Base-by-base conservation (phyloP, 2,329 filamentous ascomycete genomes). In the Pseudogymnoascus sp. region DNA sequence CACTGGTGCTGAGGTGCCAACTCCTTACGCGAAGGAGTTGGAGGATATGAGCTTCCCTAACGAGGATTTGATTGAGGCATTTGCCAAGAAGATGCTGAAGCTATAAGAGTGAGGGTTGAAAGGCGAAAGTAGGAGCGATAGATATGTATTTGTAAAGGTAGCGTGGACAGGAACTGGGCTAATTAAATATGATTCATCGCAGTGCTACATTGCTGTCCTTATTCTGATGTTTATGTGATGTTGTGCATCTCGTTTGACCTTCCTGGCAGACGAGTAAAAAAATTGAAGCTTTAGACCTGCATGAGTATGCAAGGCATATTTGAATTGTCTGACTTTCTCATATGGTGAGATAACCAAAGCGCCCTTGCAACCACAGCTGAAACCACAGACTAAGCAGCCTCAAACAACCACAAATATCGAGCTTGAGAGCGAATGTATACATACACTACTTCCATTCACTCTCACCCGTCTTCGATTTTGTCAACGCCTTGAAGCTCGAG, bases 1-100 rank as follows among this genome's bases (percentile, higher is more conserved):
- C 71, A 97, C 94, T 63, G 94, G 94, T 74, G 93, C 94, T 66
- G 94, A 99, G 75, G 94, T 99, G 11, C 94, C 94, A 58, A 99
- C 94, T 6, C 94, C 94, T 37, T 97, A 99, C 74, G 93, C 94
- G 62, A 81, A 88, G 76, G 90, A 90, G 74, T 84, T 99, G 62
- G 94, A 99, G 83, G 86, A 94, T 78, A 88, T 99, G 90, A 82
- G 82, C 71, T 99, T 99, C 88, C 94, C 94, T 58, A 90, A 87
- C 68, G 91, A 96, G 79, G 76, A 86, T 66, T 81, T 96, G 70
- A 97, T 99, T 72, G 88, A 90, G 75, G 80, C 89, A 69, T 93
- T 94, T 74, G 89, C 89, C 61, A 91, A 88, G 68, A 97, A 97
- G 85, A 81, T 97, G 70, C 81, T 99, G 72, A 84, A 85, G 67